Conservation (phyloP, 352 stramenopile genomes). For the Phytophthora parvispora region DNA sequence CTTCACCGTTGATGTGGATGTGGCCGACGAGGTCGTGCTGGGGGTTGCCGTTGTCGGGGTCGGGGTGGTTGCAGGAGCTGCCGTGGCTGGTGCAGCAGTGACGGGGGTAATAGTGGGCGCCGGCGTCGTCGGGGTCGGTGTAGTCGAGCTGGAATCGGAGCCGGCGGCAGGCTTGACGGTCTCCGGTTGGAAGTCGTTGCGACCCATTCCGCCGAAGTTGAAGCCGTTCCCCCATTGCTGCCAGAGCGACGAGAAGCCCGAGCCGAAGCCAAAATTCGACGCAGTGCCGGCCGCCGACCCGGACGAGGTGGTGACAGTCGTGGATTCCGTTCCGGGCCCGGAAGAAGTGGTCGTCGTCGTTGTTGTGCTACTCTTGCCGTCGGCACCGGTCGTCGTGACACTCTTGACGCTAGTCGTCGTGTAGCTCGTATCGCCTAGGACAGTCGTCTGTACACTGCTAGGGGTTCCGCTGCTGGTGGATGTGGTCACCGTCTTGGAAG, state of each 20-base stretch:
- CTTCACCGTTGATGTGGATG: slow-evolving; percentile 25
- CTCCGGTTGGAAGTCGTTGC: slow-evolving; percentile 24
- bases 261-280: slow-evolving; percentile 23
- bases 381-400: slow-evolving; percentile 25
- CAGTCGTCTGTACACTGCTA: slow-evolving; percentile 9
- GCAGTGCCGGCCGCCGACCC: slow-evolving; percentile 10
- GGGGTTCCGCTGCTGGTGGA: slow-evolving; percentile 18
- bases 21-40: slow-evolving; percentile 10
- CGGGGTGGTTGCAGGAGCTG: slow-evolving; percentile 14
- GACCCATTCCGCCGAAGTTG: slow-evolving; percentile 24
- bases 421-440: slow-evolving; percentile 10
- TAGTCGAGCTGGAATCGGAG: slow-evolving; percentile 14
- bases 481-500: slow-evolving; percentile 20
- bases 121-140: slow-evolving; percentile 8
- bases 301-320: slow-evolving; percentile 32
- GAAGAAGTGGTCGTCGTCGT: slow-evolving; percentile 37
- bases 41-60: slow-evolving; percentile 18
- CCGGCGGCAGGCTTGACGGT: slow-evolving; percentile 35
- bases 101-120: slow-evolving; percentile 7
- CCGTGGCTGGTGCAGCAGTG: background rate
- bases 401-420: slow-evolving; percentile 17
- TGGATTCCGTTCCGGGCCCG: slow-evolving; percentile 23
- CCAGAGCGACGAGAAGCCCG: slow-evolving; percentile 25
- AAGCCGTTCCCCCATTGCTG: slow-evolving; percentile 37
- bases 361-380: slow-evolving; percentile 27